Base-by-base conservation (phyloP, 2,329 filamentous ascomycete species). In the Delphinella strobiligena region DNA sequence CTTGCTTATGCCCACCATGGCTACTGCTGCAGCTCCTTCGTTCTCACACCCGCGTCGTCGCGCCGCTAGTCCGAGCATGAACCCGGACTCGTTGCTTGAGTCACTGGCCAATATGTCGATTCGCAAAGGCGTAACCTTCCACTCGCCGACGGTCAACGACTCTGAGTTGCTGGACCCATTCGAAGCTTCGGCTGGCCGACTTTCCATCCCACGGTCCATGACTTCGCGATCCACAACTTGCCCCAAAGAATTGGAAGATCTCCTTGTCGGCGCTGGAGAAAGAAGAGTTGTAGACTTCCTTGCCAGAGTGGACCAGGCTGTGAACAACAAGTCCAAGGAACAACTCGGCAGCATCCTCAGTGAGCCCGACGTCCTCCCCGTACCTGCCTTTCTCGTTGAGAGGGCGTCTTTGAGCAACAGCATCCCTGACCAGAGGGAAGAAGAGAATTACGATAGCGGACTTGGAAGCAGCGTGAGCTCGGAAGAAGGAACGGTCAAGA, bases 361-460 rank as follows among this genome's bases (percentile, higher is more conserved):
- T 43, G 66, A 69, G 49, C 63, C 61, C 11, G 64, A 69, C 46
- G 66, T 69, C 34, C 58, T 68, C 40, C 66, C 67, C 17, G 53
- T 67, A n/a, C 66, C 65, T 12, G 61, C 54, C 40, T 62, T 67
- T 49, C 54, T 63, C 47, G 55, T 66, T 35, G 54, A 61, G 44
- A 54, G 55, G 44, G 49, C 59, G 33, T 53, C 49, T 39, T 39
- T 62, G 30, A 54, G 56, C 37, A 55, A 47, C 22, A 62, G 22
- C 12, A 7, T 62, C 40, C 14, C 43, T 36, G 57, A 61, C 53
- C 46, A 51, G 58, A 54, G 42, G 36, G 70, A 70, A 42, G 71
- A 76, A 54, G 72, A 78, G 62, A 74, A 75, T 43, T 91, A 85
- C 12, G 88, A 95, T 64, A 93, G 87, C 58, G 88, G 86, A 39